These are phyloP conservation scores for rapeseed (Brassica napus) DNA, from an alignment of 345 rosid genomes.

Conservation along the genomic window DNA sequence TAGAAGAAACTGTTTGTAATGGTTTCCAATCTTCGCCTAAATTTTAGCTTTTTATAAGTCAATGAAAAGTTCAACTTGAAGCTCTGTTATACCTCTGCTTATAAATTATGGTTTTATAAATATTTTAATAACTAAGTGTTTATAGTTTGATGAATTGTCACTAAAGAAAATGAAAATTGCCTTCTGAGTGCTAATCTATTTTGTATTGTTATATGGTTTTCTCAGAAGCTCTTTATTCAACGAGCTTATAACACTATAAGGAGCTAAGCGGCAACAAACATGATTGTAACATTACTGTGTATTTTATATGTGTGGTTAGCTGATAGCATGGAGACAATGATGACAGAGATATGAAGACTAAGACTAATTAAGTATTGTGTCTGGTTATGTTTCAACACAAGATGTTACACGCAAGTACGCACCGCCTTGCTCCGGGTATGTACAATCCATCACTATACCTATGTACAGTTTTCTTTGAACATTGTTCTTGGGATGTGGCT, in stretches of 20 bases:
- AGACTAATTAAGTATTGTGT: conserved; percentile 51
- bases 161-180: too few relatives aligned
- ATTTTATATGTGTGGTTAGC: not conserved
- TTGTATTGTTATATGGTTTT: too few relatives aligned
- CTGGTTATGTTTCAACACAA: conserved; percentile 71
- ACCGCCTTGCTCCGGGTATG: conserved; percentile 77
- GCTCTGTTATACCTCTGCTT: too few relatives aligned
- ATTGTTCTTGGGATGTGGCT: conserved; percentile 36
- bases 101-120: too few relatives aligned
- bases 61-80: too few relatives aligned
- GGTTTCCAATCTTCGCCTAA: too few relatives aligned
- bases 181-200: too few relatives aligned
- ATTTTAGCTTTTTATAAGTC: too few relatives aligned
- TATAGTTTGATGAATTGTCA: too few relatives aligned
- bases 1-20: too few relatives aligned
- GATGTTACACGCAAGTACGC: conserved; percentile 58
- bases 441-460: conserved; percentile 1
- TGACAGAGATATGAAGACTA: conserved; percentile 36
- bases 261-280: conserved; percentile 53
- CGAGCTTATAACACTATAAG: conserved; percentile 59
- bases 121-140: too few relatives aligned
- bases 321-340: not conserved
- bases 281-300: conserved; percentile 48
- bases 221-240: conserved; percentile 77
- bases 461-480: not conserved